phyloP scores from a whole-genome alignment of 208 protist species.

The Trypanosoma vivax region DNA sequence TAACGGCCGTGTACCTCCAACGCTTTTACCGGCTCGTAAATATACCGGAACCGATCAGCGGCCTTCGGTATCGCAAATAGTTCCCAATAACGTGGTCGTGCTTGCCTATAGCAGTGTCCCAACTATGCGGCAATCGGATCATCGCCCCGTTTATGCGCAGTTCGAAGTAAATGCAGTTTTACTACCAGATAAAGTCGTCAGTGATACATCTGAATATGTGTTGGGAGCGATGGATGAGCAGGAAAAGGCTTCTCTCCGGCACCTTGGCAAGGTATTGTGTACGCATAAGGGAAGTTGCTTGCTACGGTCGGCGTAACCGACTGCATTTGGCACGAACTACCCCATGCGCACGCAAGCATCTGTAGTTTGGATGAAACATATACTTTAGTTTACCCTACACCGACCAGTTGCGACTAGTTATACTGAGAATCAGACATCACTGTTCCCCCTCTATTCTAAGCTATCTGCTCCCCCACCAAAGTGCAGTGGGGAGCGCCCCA shows the following conservation, averaged over 20 bases:
- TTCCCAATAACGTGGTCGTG: conserved; percentile 41
- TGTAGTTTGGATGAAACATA: too few relatives aligned
- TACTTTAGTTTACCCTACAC: too few relatives aligned
- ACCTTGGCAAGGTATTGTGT: too few relatives aligned
- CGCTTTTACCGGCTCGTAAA: conserved; percentile 19
- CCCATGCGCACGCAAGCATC: too few relatives aligned
- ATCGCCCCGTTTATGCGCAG: conserved; percentile 59
- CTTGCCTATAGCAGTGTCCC: conserved; percentile 42
- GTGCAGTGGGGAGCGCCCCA: too few relatives aligned
- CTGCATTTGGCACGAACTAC: too few relatives aligned
- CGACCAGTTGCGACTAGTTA: too few relatives aligned
- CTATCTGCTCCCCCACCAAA: too few relatives aligned
- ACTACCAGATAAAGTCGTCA: conserved; percentile 31
- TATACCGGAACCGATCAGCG: conserved; percentile 21
- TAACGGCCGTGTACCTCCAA: conserved; percentile 15
- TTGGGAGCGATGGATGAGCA: neutral
- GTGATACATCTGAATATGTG: conserved; percentile 17
- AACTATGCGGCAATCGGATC: conserved; percentile 54
- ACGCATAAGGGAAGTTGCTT: too few relatives aligned
- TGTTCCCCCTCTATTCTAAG: too few relatives aligned
- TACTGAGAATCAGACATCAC: too few relatives aligned
- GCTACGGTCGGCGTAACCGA: too few relatives aligned
- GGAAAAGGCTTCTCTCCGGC: neutral
- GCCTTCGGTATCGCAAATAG: conserved; percentile 25
- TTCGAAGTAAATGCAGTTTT: conserved; percentile 58